Conservation (phyloP, 2,329 filamentous ascomycete genomes). For the Mollisiaceae sp. region DNA sequence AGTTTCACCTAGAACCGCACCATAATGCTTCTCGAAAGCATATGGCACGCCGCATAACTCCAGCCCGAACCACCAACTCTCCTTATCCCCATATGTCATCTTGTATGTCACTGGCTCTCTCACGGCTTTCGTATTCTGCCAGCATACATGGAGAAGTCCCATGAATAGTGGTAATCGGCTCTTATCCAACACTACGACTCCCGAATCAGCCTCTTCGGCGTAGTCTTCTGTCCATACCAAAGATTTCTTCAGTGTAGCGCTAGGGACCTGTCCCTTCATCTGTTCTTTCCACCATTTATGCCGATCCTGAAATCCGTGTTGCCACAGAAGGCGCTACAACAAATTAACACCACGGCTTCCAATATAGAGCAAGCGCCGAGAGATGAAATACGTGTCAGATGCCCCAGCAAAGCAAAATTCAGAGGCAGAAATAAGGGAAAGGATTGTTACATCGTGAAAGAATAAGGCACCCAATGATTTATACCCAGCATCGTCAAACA, state of each 20-base stretch:
- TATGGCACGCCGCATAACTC: constrained; percentile 48
- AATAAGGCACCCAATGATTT: constrained; percentile 40
- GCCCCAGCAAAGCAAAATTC: no score
- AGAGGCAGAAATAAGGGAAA: background rate
- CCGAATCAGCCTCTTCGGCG: constrained; percentile 18
- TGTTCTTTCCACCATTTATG: constrained; percentile 48
- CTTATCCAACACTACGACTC: constrained; percentile 47
- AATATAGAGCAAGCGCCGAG: no score
- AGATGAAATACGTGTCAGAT: no score
- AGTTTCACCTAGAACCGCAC: constrained; percentile 45
- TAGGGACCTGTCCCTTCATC: constrained; percentile 44
- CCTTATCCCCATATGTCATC: constrained; percentile 52
- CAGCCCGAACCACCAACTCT: constrained; percentile 52
- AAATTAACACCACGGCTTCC: no score
- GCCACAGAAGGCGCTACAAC: background rate
- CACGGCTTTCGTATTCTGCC: constrained; percentile 50
- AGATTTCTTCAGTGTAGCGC: constrained; percentile 12
- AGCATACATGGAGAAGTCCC: constrained; percentile 49
- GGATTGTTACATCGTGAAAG: background rate
- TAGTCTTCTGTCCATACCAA: constrained; percentile 12
- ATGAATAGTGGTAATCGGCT: constrained; percentile 45
- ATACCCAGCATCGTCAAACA: constrained; percentile 44
- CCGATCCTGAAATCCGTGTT: constrained; percentile 40
- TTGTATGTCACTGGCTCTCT: constrained; percentile 49
- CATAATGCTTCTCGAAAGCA: constrained; percentile 49